phyloP scores from a whole-genome alignment of 2,329 filamentous ascomycete species.

The Tolypocladium pustulatum region DNA sequence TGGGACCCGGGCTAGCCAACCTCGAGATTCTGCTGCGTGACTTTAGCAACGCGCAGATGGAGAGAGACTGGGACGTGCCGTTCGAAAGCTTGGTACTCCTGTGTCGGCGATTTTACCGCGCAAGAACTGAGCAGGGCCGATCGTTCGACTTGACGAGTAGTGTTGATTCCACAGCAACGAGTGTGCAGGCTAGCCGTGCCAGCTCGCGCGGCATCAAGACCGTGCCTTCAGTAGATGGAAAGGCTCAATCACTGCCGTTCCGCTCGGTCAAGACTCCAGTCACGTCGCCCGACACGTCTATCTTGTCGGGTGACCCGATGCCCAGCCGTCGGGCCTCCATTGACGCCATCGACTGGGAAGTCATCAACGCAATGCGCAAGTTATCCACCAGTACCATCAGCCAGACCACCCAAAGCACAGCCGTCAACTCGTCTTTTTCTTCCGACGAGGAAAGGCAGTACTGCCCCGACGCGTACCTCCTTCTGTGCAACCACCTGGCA shows the following conservation, averaged over 20 bases:
- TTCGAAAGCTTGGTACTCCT: conserved; percentile 20
- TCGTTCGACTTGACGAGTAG: not conserved
- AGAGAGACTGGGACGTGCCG: conserved; percentile 9
- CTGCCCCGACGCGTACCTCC: conserved; percentile 20
- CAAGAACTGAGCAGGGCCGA: conserved; percentile 2
- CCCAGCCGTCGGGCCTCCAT: not conserved
- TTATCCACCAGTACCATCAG: not conserved
- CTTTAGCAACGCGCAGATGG: conserved; percentile 17
- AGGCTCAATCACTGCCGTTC: not conserved
- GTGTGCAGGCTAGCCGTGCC: not conserved
- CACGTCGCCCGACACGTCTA: not conserved
- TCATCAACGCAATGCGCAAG: not conserved
- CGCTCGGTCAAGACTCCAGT: not conserved
- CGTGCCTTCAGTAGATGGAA: not conserved
- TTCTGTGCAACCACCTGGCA: conserved; percentile 19
- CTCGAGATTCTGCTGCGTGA: conserved; percentile 15
- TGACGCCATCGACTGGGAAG: conserved; percentile 1
- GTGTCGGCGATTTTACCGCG: conserved; percentile 23
- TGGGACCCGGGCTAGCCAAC: conserved; percentile 14
- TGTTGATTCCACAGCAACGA: not conserved
- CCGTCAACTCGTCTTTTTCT: not conserved
- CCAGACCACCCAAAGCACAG: not conserved
- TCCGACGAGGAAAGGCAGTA: conserved; percentile 7
- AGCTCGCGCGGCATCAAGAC: not conserved
- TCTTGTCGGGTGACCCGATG: not conserved